Base-by-base conservation (phyloP, 306 rosid genomes). In the Pyrus pyrifolia region DNA sequence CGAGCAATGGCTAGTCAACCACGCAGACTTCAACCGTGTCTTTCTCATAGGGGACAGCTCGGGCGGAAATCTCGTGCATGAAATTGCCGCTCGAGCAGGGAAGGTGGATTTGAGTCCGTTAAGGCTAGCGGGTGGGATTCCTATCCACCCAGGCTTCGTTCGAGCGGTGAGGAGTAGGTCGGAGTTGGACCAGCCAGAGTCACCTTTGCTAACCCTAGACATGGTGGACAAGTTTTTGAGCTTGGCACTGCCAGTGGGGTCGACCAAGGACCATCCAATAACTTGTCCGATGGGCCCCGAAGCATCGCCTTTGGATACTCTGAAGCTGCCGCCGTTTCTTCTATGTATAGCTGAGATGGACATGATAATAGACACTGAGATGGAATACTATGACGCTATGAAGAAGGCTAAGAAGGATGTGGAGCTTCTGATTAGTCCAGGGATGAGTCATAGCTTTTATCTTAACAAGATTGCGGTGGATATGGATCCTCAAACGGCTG, bases 11-110 rank as follows among this genome's bases (percentile, higher is more conserved):
- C 82, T 90, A 3, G 46, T 8, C 12, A 42, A 76, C 4, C 74
- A 78, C 12, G 93, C 80, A 0, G 87, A 90, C 73, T 88, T 92
- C 58, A 13, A 63, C 73, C 88, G 88, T 2, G 78, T 92, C 31
- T 92, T 92, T 45, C 93, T 92, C 25, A 83, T 90, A 10, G 97
- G 96, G 21, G 97, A 92, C 25, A 90, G 96, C 65, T 83, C 97
- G 0, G 93, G 97, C 1, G 97, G 85, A 3, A 92, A 88, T 76
- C 3, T 88, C 0, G 97, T 85, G 22, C 96, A 92, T 15, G 73
- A 81, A 14, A 85, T 90, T 14, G 90, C 92, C 0, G 87, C 80
- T 0, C 55, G 86, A 18, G 91, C 85, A 1, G 82, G 87, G 19
- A 76, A 71, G 8, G 12, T 4, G 0, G 87, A 88, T 21, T 49